Percentiles rank a stretch among this genome's conserved stretches.
Evolutionary conservation across 139 green algal species (phyloP).

Genomic region (Coelastrella sp.): DNA sequence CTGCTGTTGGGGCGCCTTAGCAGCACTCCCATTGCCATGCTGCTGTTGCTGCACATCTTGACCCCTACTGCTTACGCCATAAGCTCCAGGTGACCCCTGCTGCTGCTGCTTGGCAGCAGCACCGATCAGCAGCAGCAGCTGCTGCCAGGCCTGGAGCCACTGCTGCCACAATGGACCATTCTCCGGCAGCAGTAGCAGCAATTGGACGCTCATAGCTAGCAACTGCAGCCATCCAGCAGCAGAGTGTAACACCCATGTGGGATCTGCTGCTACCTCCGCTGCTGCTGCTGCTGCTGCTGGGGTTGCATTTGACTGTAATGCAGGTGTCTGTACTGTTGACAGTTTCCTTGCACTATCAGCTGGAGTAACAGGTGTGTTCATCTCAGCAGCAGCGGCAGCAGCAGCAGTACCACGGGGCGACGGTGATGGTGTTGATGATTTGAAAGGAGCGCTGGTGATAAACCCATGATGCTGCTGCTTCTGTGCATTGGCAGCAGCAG

Average conservation of each 20-base stretch:
- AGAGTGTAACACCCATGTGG: background rate
- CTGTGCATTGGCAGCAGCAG: background rate
- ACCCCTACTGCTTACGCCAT: background rate
- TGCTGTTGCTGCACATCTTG: background rate
- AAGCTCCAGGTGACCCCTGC: background rate
- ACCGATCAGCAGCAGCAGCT: slow-evolving; percentile 11
- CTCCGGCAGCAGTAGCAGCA: background rate
- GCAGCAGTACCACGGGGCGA: background rate
- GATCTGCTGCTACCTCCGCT: background rate
- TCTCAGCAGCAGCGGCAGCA: background rate
- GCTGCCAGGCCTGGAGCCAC: slow-evolving; percentile 20
- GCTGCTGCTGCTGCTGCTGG: slow-evolving; percentile 7
- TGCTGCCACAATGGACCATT: background rate
- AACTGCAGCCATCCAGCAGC: slow-evolving; percentile 25
- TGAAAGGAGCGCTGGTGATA: background rate
- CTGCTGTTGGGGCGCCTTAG: background rate
- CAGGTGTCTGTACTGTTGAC: background rate
- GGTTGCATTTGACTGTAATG: background rate
- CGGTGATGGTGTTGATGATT: background rate
- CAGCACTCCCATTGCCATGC: background rate
- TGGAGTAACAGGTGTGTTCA: background rate
- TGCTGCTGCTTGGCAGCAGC: slow-evolving; percentile 2
- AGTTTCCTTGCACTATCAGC: background rate
- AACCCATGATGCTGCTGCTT: background rate
- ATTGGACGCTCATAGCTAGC: background rate